Evolutionary conservation across 495 filamentous ascomycete genomes (phyloP).

Genomic region (Penicillium lividum): DNA sequence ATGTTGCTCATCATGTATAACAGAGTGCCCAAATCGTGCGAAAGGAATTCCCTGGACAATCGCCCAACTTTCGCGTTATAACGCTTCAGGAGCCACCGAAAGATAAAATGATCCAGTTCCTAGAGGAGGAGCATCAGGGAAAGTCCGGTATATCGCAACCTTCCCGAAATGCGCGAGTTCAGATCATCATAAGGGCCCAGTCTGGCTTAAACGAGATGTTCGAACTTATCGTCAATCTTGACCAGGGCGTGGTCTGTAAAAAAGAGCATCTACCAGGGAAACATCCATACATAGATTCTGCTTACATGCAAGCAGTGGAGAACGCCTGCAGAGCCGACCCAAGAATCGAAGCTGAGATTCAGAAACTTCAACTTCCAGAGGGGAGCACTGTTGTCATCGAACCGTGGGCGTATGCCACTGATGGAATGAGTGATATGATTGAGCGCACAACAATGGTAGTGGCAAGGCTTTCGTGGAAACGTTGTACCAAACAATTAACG

Average conservation of each 20-base stretch:
- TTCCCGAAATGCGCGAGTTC: slow-evolving; percentile 23
- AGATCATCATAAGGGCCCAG: slow-evolving; percentile 15
- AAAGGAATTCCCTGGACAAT: slow-evolving; percentile 1
- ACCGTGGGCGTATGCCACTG: slow-evolving; percentile 42
- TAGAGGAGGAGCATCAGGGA: slow-evolving; percentile 23
- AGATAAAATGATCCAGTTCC: slow-evolving; percentile 26
- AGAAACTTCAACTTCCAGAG: slow-evolving; percentile 30
- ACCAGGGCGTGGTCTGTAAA: slow-evolving; percentile 7
- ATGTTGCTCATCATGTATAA: not conserved
- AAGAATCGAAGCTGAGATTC: slow-evolving; percentile 25
- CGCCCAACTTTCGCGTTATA: slow-evolving; percentile 26
- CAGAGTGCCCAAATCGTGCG: slow-evolving; percentile 21
- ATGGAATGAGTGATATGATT: slow-evolving; percentile 42
- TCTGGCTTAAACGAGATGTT: slow-evolving; percentile 14
- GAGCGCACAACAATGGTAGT: slow-evolving; percentile 32
- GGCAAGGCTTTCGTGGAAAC: not conserved
- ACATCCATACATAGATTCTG: slow-evolving; percentile 32
- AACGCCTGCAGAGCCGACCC: slow-evolving; percentile 26
- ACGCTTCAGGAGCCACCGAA: slow-evolving; percentile 33
- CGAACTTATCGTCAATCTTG: slow-evolving; percentile 23
- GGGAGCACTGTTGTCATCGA: slow-evolving; percentile 34
- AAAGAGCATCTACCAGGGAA: slow-evolving; percentile 25
- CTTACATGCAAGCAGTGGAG: slow-evolving; percentile 34
- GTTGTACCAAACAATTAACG: not conserved
- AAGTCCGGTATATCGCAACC: slow-evolving; percentile 9